phyloP scores from a whole-genome alignment of 2,329 filamentous ascomycete species.

The Xylariaceae sp. region DNA sequence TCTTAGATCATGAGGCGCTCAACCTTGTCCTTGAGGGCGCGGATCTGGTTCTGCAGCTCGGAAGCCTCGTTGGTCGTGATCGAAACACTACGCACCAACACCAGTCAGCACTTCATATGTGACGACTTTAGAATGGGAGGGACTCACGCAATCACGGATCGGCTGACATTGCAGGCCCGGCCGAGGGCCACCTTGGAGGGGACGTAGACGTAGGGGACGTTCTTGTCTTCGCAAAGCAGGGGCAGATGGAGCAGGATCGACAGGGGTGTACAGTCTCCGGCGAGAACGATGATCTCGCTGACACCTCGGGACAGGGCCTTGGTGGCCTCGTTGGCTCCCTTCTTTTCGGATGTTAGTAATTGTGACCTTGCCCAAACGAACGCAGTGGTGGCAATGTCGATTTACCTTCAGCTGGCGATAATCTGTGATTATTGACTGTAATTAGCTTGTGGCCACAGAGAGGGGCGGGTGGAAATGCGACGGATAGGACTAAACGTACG shows the following conservation, averaged over 20 bases:
- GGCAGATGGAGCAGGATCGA: constrained; percentile 88
- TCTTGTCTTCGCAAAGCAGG: constrained; percentile 80
- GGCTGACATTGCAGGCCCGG: constrained; percentile 82
- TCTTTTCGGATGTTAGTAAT: no score
- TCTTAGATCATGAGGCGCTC: constrained; percentile 89
- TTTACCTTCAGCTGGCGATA: constrained; percentile 69
- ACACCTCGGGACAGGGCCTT: constrained; percentile 90
- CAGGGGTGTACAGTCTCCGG: constrained; percentile 81
- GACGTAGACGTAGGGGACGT: constrained; percentile 45
- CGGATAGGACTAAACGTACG: constrained; percentile 31
- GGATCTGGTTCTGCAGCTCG: constrained; percentile 84
- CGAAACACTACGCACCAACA: constrained; percentile 34
- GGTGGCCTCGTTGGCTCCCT: constrained; percentile 80
- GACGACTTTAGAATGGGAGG: not conserved
- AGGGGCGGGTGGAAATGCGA: not conserved
- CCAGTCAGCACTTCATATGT: not conserved
- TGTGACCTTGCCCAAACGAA: no score
- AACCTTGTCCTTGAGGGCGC: constrained; percentile 87
- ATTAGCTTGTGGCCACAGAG: not conserved
- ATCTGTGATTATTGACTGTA: constrained; percentile 6
- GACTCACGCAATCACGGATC: constrained; percentile 74
- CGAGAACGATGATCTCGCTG: constrained; percentile 82
- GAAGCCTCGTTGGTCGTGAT: constrained; percentile 92
- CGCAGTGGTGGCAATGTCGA: no score
- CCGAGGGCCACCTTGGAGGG: constrained; percentile 74